Percentiles rank a stretch among this genome's conserved stretches.
Evolutionary conservation across 2,329 filamentous ascomycete genomes (phyloP).

Genomic region (Fusarium kyushuense): DNA sequence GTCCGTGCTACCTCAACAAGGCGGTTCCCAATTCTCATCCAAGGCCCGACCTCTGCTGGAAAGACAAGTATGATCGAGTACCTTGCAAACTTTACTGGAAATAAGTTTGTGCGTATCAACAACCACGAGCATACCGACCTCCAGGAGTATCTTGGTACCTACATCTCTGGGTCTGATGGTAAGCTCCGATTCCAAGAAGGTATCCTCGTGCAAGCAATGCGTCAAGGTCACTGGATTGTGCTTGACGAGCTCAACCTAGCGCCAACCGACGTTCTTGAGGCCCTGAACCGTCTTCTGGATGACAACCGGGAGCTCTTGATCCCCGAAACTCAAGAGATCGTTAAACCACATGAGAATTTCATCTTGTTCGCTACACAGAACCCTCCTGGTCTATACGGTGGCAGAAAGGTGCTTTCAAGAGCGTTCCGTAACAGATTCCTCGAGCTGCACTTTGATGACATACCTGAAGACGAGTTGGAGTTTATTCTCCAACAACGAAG

Average conservation of each 20-base stretch:
- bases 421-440: constrained; percentile 98
- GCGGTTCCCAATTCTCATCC: constrained; percentile 92
- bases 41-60: constrained; percentile 95
- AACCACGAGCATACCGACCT: constrained; percentile 99
- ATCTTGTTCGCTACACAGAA: constrained; percentile 99
- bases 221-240: constrained; percentile 97
- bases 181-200: constrained; percentile 93
- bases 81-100: constrained; percentile 94
- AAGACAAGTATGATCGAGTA: constrained; percentile 99
- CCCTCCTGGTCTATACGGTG: constrained; percentile 93
- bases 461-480: constrained; percentile 93
- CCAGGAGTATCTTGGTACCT: constrained; percentile 96
- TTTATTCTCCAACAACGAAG: constrained; percentile 91
- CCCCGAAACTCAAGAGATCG: constrained; percentile 94
- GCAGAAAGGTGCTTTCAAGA: constrained; percentile 90
- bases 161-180: constrained; percentile 86
- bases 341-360: constrained; percentile 92
- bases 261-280: constrained; percentile 95
- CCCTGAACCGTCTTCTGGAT: constrained; percentile 92
- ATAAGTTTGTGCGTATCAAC: constrained; percentile 98
- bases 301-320: constrained; percentile 97
- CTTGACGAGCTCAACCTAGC: constrained; percentile 97
- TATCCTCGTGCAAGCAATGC: constrained; percentile 89
- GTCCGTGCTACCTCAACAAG: constrained; percentile 93
- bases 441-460: constrained; percentile 97